Conservation (phyloP, 306 rosid genomes). For the Cucurbita moschata region DNA sequence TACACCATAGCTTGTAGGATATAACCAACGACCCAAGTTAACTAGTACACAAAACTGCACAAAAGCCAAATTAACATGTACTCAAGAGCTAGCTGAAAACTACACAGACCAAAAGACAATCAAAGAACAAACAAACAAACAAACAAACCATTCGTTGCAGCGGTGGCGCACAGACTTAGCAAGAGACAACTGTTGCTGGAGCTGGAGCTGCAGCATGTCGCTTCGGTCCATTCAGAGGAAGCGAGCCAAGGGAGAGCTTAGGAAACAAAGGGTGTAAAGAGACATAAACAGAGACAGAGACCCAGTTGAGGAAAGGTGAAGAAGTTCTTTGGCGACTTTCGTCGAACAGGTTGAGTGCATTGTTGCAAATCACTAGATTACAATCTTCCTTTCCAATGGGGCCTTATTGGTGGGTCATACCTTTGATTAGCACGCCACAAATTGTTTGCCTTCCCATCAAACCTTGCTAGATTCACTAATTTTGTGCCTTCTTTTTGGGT, state of each 20-base stretch:
- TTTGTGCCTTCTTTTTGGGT: constrained; percentile 1
- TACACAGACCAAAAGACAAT: neutral
- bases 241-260: constrained; percentile 21
- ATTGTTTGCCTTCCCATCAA: constrained; percentile 14
- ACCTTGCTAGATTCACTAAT: constrained; percentile 10
- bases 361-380: constrained; percentile 45
- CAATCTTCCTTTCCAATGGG: constrained; percentile 74
- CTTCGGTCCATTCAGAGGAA: constrained; percentile 59
- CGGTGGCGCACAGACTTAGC: constrained; percentile 60
- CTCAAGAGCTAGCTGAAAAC: neutral
- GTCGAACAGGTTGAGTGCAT: constrained; percentile 50
- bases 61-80: neutral
- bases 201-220: constrained; percentile 38
- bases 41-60: neutral
- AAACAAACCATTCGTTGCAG: constrained; percentile 68
- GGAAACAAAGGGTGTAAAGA: constrained; percentile 33
- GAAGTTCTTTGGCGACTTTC: constrained; percentile 51
- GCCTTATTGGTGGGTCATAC: constrained; percentile 73
- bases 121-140: constrained; percentile 11
- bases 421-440: constrained; percentile 17
- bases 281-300: constrained; percentile 40
- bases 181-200: constrained; percentile 53
- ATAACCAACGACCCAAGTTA: neutral
- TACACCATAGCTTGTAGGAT: neutral
- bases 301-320: constrained; percentile 21